Base-by-base conservation (phyloP, 192 early-diverging fungal species). In the Dispira simplex region DNA sequence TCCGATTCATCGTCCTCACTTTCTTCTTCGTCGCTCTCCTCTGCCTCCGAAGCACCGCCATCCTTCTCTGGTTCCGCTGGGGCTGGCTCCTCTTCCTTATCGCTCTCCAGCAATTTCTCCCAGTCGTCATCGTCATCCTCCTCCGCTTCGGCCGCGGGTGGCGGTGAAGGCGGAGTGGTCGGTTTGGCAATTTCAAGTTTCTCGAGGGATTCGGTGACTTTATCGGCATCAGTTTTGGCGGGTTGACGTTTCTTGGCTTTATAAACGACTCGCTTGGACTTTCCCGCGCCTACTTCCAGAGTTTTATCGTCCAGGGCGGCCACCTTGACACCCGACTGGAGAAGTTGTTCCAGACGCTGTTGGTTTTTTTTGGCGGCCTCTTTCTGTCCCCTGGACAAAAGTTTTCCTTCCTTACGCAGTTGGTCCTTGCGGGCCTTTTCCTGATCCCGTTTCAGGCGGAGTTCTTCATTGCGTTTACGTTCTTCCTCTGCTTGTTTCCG, bases 341-440 rank as follows among this genome's bases (percentile, higher is more conserved):
- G 68, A 75, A 96, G 74, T 27, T 82, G 84, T 66, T 93, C 79
- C 43, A 88, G 79, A 64, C 81, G 82, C 43, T 80, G 71, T 64
- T 88, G 77, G 56, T 82, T 83, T 46, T 75, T 79, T 8, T 79
- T 80, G 68, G 91, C 81, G 51, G 85, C 89, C 62, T 83, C 84
- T 75, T 90, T 93, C 71, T 98, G 91, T n/a, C 88, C 82, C 72
- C 91, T 91, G 43, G 93, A 92, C 68, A 95, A 75, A 58, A 95
- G 83, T 71, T 95, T 93, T 49, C 97, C 95, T 52, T 90, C 84
- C 68, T 89, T 92, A 47, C 84, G 86, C 27, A 93, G 81, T 72
- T 95, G 88, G 65, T 92, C 92, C 27, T 82, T 51, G 47, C 57
- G 63, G 66, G 81, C 78, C 71, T 71, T 88, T 55, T 90, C 86